These are phyloP conservation scores for Penicillium canescens DNA, from an alignment of 495 filamentous ascomycete species.

Conservation along the genomic window DNA sequence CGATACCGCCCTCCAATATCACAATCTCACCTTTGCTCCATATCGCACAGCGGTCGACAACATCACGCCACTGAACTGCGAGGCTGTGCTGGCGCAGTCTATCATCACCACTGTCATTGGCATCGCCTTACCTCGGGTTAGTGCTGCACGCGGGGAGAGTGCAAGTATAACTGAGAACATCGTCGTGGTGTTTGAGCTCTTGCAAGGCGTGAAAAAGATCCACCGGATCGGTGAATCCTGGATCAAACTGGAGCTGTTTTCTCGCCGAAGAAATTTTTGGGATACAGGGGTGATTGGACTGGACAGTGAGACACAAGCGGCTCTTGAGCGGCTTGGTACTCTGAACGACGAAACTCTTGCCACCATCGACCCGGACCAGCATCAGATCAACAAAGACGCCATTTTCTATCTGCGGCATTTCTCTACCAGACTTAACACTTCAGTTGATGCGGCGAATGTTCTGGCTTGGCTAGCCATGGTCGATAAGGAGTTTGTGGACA, in stretches of 20 bases:
- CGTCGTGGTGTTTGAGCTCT: conserved; percentile 34
- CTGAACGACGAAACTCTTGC: conserved; percentile 28
- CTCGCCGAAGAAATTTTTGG: conserved; percentile 20
- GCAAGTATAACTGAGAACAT: conserved; percentile 40
- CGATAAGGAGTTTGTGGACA: conserved; percentile 37
- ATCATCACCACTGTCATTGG: conserved; percentile 49
- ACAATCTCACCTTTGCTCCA: conserved; percentile 48
- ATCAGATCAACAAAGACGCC: conserved; percentile 31
- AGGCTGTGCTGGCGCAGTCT: conserved; percentile 54
- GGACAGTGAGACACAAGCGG: conserved; percentile 26
- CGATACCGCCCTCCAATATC: conserved; percentile 50
- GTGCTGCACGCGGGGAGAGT: conserved; percentile 30
- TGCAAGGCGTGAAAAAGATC: conserved; percentile 41
- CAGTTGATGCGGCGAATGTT: conserved; percentile 28
- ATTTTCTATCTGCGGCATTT: conserved; percentile 31
- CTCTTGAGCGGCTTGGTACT: conserved; percentile 24
- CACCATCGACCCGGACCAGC: conserved; percentile 22
- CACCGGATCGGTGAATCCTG: conserved; percentile 30
- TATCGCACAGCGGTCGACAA: conserved; percentile 47
- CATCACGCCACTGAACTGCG: conserved; percentile 47
- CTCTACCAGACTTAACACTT: conserved; percentile 23
- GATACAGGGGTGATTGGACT: conserved; percentile 5
- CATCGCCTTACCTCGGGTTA: conserved; percentile 46
- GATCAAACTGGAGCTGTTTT: conserved; percentile 31
- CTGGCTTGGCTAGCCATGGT: conserved; percentile 38